Evolutionary conservation across 1,284 basidiomycete genomes (phyloP).

Genomic region (Ganoderma meredithae): DNA sequence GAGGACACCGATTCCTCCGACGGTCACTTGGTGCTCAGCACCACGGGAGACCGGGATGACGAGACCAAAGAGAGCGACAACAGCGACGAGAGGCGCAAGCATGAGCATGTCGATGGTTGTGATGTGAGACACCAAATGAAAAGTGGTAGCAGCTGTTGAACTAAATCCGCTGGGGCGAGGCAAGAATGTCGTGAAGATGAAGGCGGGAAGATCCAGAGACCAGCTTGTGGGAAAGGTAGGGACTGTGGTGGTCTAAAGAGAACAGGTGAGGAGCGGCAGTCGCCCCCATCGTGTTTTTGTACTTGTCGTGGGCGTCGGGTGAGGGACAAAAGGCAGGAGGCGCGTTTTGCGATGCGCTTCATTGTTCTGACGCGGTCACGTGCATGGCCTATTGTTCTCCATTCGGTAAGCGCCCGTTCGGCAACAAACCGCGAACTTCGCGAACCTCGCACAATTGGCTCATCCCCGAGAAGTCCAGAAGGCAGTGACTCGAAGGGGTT

Average conservation of each 20-base stretch:
- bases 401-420: conserved; percentile 17
- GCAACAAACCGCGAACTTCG: neutral
- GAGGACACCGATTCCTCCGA: conserved; percentile 58
- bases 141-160: neutral
- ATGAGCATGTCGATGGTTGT: conserved; percentile 8
- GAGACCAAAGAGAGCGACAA: conserved; percentile 36
- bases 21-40: conserved; percentile 54
- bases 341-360: conserved; percentile 23
- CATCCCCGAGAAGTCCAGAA: neutral
- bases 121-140: neutral
- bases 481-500: neutral
- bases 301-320: conserved; percentile 6
- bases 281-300: conserved; percentile 20
- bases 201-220: conserved; percentile 10
- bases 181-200: conserved; percentile 12
- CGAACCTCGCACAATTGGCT: conserved; percentile 7
- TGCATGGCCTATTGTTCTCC: conserved; percentile 29
- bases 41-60: conserved; percentile 40
- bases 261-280: conserved; percentile 10
- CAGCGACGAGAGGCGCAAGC: conserved; percentile 24
- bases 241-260: conserved; percentile 9
- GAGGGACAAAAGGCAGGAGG: conserved; percentile 25
- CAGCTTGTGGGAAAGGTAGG: conserved; percentile 18
- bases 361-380: conserved; percentile 31
- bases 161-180: neutral